A percentile compares a stretch with the other conserved stretches of the same genome.
Conservation (phyloP, 225 moss, liverwort and hornwort genomes). For the Antitrichia curtipendula region DNA sequence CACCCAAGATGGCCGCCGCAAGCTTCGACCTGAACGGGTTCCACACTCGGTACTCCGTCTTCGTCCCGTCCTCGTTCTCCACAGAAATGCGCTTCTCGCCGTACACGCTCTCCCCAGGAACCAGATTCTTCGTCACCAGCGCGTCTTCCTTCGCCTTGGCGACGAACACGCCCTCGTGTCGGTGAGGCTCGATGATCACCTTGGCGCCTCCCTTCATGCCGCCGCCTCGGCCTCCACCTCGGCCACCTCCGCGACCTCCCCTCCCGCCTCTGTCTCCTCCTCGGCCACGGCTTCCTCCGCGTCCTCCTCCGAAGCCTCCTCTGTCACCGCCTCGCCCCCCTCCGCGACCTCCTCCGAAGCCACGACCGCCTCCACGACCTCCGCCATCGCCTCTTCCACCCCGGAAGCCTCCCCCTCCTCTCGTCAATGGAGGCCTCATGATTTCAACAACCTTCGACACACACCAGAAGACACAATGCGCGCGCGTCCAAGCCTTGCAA, state of each 20-base stretch:
- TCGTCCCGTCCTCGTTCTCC: constrained; percentile 63
- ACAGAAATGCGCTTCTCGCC: constrained; percentile 91
- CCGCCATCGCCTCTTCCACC: constrained; percentile 34
- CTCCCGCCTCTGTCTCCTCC: constrained; percentile 14
- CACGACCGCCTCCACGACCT: constrained; percentile 34
- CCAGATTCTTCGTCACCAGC: constrained; percentile 80
- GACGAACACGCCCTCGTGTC: constrained; percentile 87
- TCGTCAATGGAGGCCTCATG: constrained; percentile 43
- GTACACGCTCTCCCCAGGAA: constrained; percentile 77
- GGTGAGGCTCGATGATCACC: constrained; percentile 82
- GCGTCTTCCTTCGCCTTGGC: constrained; percentile 95
- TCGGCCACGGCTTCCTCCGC: constrained; percentile 2
- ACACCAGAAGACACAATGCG: background rate
- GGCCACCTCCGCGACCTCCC: constrained; percentile 38
- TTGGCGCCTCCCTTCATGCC: constrained; percentile 92
- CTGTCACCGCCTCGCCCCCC: constrained; percentile 12
- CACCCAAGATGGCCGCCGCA: constrained; percentile 86
- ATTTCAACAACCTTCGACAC: background rate
- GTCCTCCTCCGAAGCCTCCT: background rate
- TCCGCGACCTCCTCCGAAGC: constrained; percentile 29
- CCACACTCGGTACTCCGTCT: constrained; percentile 91
- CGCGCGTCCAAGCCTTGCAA: background rate
- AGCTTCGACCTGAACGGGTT: constrained; percentile 93
- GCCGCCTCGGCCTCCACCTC: constrained; percentile 53
- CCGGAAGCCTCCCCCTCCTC: constrained; percentile 32